Base-by-base conservation (phyloP, 2,329 filamentous ascomycete species). In the Apiospora arundinis region DNA sequence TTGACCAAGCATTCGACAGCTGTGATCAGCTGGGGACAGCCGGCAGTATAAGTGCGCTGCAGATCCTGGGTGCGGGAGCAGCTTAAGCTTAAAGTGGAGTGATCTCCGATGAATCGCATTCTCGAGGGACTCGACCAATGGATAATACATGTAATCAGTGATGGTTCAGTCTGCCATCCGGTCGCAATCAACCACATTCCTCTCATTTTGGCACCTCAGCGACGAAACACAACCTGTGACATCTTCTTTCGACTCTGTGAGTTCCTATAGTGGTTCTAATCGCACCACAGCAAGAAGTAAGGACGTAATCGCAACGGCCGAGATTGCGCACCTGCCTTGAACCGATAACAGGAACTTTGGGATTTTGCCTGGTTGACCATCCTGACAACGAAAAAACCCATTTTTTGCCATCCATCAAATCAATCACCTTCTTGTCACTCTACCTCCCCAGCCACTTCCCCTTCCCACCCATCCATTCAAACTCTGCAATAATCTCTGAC, bases 401-500 rank as follows among this genome's bases (percentile, higher is more conserved):
- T 60, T 60, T 60, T 60, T 60, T 60, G 52, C 16, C 52, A 60
- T 60, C 52, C 52, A 37, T 60, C 52, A 60, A 60, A 60, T 60
- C 52, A 37, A 37, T 60, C 52, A 60, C 52, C 56, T 63, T 63
- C 18, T n/a, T n/a, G 56, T 63, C 32, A 40, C 37, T 40, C 56
- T 9, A 14, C 56, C 32, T 32, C 21, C 45, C 45, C 45, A 63
- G 56, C 56, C 56, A 63, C 56, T 63, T 48, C 28, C 56, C 56
- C 28, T 63, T 40, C 56, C 21, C 56, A 63, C 56, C 56, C 56
- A n/a, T 40, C 56, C 32, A 23, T 63, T 63, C 56, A 63, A 63
- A 40, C 32, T 63, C 56, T 63, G 56, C 56, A 40, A 63, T 63
- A 63, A 40, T 63, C 56, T 40, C 28, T 63, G 56, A 63, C 56